phyloP scores from a whole-genome alignment of 2,329 filamentous ascomycete genomes.

The Oidium heveae region DNA sequence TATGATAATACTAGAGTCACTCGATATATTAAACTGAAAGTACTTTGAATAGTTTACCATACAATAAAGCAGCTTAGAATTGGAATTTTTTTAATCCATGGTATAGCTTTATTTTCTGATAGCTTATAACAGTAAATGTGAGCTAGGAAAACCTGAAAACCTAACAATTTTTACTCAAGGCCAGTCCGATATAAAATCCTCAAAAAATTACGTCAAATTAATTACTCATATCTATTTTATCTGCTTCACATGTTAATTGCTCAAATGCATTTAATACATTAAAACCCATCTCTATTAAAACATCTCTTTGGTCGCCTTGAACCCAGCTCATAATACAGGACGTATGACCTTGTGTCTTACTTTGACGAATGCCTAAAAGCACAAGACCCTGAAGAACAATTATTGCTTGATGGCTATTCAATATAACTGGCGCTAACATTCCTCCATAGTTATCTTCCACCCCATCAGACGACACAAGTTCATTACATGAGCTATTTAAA shows the following conservation, averaged over 20 bases:
- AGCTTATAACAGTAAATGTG: too few relatives aligned
- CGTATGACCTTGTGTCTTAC: constrained; percentile 35
- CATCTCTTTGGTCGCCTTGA: constrained; percentile 22
- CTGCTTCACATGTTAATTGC: constrained; percentile 40
- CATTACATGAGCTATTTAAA: constrained; percentile 16
- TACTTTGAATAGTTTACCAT: too few relatives aligned
- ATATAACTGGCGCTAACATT: constrained; percentile 41
- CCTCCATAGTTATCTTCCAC: constrained; percentile 21
- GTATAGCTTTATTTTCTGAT: too few relatives aligned
- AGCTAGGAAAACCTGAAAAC: too few relatives aligned
- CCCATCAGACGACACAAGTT: constrained; percentile 14
- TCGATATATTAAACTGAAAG: too few relatives aligned
- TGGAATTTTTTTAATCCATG: too few relatives aligned
- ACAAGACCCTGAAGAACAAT: constrained; percentile 39
- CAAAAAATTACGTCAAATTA: too few relatives aligned
- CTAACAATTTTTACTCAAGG: too few relatives aligned
- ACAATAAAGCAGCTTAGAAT: too few relatives aligned
- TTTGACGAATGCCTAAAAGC: constrained; percentile 37
- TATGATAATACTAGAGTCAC: too few relatives aligned
- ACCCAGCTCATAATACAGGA: constrained; percentile 27
- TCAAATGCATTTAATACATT: constrained; percentile 57
- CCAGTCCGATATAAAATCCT: too few relatives aligned
- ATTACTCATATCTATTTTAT: not conserved
- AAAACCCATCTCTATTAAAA: constrained; percentile 57
- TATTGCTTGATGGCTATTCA: constrained; percentile 34